phyloP scores from a whole-genome alignment of 257 asterid species.

The Capsicum pubescens region DNA sequence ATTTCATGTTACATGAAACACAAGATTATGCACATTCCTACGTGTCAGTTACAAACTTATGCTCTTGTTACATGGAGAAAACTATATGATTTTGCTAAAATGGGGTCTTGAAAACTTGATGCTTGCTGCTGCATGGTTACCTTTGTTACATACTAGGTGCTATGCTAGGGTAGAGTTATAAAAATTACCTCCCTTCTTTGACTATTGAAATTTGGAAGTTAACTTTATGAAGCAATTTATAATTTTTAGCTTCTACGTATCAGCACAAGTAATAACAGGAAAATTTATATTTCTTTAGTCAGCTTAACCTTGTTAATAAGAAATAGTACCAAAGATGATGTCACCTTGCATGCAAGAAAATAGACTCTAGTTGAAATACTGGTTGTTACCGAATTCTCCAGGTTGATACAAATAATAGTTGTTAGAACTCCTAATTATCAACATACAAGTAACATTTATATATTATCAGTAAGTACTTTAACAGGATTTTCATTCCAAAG shows the following conservation, averaged over 20 bases:
- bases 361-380: neutral
- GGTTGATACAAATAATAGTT: neutral
- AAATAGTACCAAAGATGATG: neutral
- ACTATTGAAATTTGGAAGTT: neutral
- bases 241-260: neutral
- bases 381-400: neutral
- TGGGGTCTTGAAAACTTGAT: neutral
- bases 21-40: slow-evolving; percentile 2
- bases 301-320: neutral
- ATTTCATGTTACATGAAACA: neutral
- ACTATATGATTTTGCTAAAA: neutral
- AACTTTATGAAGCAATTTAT: neutral
- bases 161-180: slow-evolving; percentile 9
- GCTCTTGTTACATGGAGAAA: slow-evolving; percentile 5
- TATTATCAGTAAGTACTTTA: neutral
- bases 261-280: neutral
- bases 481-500: neutral
- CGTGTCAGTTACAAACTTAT: neutral
- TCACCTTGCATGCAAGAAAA: neutral
- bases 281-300: neutral
- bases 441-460: neutral
- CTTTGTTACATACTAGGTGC: neutral
- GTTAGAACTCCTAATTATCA: neutral
- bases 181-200: neutral
- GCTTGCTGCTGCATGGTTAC: neutral